Percentiles rank a stretch among this genome's conserved stretches.
These are phyloP conservation scores for Pittosporum tobira DNA, from an alignment of 129 eudicot species.

Conservation along the genomic window DNA sequence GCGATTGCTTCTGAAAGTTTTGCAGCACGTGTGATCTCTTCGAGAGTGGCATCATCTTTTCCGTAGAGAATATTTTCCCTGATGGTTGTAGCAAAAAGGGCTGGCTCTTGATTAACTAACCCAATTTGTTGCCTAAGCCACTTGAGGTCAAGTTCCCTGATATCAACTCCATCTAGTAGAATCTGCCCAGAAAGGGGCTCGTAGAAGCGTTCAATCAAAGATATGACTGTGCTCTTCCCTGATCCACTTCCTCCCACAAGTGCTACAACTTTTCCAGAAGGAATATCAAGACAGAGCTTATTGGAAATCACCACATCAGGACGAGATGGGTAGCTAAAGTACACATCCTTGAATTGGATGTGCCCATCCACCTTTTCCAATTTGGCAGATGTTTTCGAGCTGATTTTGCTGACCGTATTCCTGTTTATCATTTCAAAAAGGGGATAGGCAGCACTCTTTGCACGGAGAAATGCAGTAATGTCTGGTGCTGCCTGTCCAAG, in stretches of 20 bases:
- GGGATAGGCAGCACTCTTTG: conserved; percentile 89
- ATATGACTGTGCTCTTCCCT: conserved; percentile 94
- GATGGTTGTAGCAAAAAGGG: conserved; percentile 92
- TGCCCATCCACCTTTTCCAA: conserved; percentile 67
- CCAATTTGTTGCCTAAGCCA: conserved; percentile 96
- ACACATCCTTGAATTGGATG: conserved; percentile 71
- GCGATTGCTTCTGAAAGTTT: conserved; percentile 86
- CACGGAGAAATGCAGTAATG: conserved; percentile 82
- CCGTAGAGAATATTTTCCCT: conserved; percentile 88
- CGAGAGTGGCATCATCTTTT: conserved; percentile 74
- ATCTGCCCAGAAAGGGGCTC: conserved; percentile 76
- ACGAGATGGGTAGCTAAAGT: conserved; percentile 91
- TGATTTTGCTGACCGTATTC: conserved; percentile 38
- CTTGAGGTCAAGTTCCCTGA: conserved; percentile 65
- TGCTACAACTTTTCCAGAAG: conserved; percentile 87
- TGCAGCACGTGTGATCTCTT: conserved; percentile 88
- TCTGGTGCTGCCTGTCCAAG: conserved; percentile 99
- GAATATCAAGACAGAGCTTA: conserved; percentile 63
- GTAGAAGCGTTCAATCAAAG: conserved; percentile 89
- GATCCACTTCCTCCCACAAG: conserved; percentile 99
- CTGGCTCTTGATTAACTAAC: conserved; percentile 95
- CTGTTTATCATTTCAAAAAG: conserved; percentile 92
- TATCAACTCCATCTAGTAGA: conserved; percentile 56
- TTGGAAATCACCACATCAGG: conserved; percentile 73
- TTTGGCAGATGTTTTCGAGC: conserved; percentile 42